Evolutionary conservation across 2,329 filamentous ascomycete genomes (phyloP).

Genomic region (Grosmannia huntii): DNA sequence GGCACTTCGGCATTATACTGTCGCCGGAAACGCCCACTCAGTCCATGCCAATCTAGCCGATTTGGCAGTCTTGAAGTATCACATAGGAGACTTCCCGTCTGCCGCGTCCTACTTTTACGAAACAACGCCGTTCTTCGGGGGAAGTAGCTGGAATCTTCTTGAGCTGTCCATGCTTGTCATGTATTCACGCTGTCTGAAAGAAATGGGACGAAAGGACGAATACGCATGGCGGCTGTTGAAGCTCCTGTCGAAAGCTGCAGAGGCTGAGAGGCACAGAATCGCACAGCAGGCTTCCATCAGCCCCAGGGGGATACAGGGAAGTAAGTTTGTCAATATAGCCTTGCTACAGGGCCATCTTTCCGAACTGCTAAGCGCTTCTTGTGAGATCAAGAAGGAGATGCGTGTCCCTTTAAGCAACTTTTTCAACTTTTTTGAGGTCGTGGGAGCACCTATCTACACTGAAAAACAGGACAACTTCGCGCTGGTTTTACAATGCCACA

Average conservation of each 20-base stretch:
- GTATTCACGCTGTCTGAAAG: constrained; percentile 70
- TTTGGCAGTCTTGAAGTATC: constrained; percentile 71
- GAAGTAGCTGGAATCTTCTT: constrained; percentile 63
- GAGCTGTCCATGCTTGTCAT: constrained; percentile 77
- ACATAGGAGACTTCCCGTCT: constrained; percentile 56
- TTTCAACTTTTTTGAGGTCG: constrained; percentile 57
- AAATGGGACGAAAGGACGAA: constrained; percentile 63
- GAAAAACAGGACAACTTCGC: constrained; percentile 63
- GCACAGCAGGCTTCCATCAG: constrained; percentile 24
- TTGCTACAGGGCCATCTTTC: constrained; percentile 34
- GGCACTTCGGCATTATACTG: constrained; percentile 68
- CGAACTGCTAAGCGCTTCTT: constrained; percentile 33
- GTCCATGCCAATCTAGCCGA: constrained; percentile 71
- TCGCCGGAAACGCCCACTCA: constrained; percentile 66
- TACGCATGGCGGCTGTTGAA: constrained; percentile 66
- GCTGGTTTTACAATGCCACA: constrained; percentile 53
- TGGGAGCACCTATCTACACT: constrained; percentile 56
- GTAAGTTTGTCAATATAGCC: constrained; percentile 17
- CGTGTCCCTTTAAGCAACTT: constrained; percentile 59
- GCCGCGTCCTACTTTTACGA: constrained; percentile 69
- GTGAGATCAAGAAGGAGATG: constrained; percentile 41
- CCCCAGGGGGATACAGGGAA: constrained; percentile 12
- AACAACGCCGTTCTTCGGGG: constrained; percentile 67
- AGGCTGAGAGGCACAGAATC: constrained; percentile 30
- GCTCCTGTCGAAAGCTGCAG: constrained; percentile 55